Percentiles rank a stretch among this genome's conserved stretches.
Evolutionary conservation across 768 basidiomycete species (phyloP).

Genomic region (Pholiota molesta): DNA sequence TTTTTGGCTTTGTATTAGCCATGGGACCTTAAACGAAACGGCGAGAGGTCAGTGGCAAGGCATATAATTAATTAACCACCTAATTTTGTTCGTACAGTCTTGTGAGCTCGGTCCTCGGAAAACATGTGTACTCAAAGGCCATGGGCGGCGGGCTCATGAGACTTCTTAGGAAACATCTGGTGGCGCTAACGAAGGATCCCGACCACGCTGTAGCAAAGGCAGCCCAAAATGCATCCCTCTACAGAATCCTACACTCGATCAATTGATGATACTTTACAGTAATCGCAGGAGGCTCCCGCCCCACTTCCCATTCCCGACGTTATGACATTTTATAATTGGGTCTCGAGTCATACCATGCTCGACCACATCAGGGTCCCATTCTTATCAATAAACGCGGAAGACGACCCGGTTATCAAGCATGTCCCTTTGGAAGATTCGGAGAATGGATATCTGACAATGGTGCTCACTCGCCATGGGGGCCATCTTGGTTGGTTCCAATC

Average conservation of each 20-base stretch:
- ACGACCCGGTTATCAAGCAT: constrained; percentile 73
- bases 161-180: constrained; percentile 52
- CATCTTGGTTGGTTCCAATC: constrained; percentile 84
- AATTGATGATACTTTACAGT: constrained; percentile 69
- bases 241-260: constrained; percentile 53
- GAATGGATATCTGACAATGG: constrained; percentile 57
- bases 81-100: constrained; percentile 43
- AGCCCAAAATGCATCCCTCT: constrained; percentile 42
- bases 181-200: constrained; percentile 47
- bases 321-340: constrained; percentile 47
- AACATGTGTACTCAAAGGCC: constrained; percentile 69
- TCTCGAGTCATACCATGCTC: constrained; percentile 62
- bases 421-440: constrained; percentile 57
- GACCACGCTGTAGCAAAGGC: constrained; percentile 51
- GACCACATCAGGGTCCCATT: constrained; percentile 68
- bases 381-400: constrained; percentile 70
- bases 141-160: constrained; percentile 75
- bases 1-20: constrained; percentile 8
- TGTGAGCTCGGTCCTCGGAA: constrained; percentile 52
- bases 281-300: constrained; percentile 68
- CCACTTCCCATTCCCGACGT: constrained; percentile 46
- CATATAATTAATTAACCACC: not conserved
- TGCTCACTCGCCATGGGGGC: constrained; percentile 62
- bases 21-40: constrained; percentile 51
- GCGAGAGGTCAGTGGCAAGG: constrained; percentile 34